Conservation (phyloP, 352 stramenopile genomes). For the Albugo candida region DNA sequence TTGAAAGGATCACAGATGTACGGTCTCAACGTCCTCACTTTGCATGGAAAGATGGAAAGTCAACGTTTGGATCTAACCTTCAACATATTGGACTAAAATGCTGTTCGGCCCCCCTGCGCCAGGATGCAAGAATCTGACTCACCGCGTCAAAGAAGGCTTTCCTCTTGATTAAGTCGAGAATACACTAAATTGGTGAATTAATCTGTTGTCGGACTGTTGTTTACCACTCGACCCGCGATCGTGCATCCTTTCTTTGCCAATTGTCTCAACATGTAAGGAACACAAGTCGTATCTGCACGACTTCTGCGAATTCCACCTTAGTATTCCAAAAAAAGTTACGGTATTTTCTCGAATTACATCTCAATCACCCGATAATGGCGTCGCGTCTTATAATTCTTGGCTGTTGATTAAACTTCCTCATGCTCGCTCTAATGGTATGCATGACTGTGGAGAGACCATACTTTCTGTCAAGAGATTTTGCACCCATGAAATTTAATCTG, state of each 20-base stretch:
- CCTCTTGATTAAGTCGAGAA: slow-evolving; percentile 9
- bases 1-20: too few relatives aligned
- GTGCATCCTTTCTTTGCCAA: slow-evolving; percentile 16
- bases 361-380: slow-evolving; percentile 17
- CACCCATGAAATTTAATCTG: slow-evolving; percentile 2
- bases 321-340: slow-evolving; percentile 18
- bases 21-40: too few relatives aligned
- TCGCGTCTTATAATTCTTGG: slow-evolving; percentile 19
- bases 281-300: slow-evolving; percentile 6
- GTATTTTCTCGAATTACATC: slow-evolving; percentile 17
- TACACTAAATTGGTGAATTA: slow-evolving; percentile 13
- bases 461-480: slow-evolving; percentile 5
- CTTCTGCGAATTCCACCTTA: slow-evolving; percentile 3
- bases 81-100: too few relatives aligned
- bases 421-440: slow-evolving; percentile 24
- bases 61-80: too few relatives aligned
- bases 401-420: slow-evolving; percentile 14
- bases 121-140: slow-evolving; percentile 3
- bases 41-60: too few relatives aligned
- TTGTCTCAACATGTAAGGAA: slow-evolving; percentile 10
- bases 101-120: too few relatives aligned
- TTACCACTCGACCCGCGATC: slow-evolving; percentile 9
- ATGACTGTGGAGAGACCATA: slow-evolving; percentile 18
- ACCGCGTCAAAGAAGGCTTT: slow-evolving; percentile 14
- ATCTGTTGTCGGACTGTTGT: slow-evolving; percentile 14